Percentiles rank a stretch among this genome's conserved stretches.
Conservation (phyloP, 345 rosid genomes). For the Leavenworthia alabamica region DNA sequence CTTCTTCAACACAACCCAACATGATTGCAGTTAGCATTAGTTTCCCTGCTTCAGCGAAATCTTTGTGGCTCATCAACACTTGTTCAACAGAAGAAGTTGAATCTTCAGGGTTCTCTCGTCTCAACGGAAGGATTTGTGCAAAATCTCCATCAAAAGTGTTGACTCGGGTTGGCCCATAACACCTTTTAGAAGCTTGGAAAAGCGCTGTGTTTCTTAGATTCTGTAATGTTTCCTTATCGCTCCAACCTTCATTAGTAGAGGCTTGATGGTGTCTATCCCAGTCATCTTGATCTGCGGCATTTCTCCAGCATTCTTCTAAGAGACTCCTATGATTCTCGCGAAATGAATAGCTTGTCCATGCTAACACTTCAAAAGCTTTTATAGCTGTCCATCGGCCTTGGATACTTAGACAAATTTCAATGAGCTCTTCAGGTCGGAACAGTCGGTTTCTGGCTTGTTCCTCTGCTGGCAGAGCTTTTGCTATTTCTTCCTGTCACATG, state of each 20-base stretch:
- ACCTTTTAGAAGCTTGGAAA: slow-evolving; percentile 66
- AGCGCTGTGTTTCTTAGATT: slow-evolving; percentile 57
- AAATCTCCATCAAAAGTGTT: slow-evolving; percentile 63
- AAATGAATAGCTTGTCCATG: slow-evolving; percentile 80
- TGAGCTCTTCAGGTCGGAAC: slow-evolving; percentile 65
- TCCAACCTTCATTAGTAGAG: slow-evolving; percentile 65
- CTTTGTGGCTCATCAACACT: slow-evolving; percentile 75
- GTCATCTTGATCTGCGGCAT: slow-evolving; percentile 66
- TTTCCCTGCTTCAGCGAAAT: slow-evolving; percentile 80
- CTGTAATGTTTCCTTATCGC: slow-evolving; percentile 68
- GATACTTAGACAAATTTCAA: slow-evolving; percentile 54
- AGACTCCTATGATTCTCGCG: slow-evolving; percentile 61
- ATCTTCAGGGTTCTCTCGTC: slow-evolving; percentile 46
- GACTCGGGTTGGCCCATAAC: slow-evolving; percentile 56
- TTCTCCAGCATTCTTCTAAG: slow-evolving; percentile 86
- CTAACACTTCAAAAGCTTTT: slow-evolving; percentile 75
- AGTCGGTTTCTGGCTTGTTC: slow-evolving; percentile 38
- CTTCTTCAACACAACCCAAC: slow-evolving; percentile 51
- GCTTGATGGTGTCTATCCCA: slow-evolving; percentile 73
- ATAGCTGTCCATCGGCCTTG: slow-evolving; percentile 45
- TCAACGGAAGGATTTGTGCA: slow-evolving; percentile 56
- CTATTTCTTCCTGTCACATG: slow-evolving; percentile 59
- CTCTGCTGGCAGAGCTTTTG: slow-evolving; percentile 35
- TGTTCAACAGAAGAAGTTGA: slow-evolving; percentile 52
- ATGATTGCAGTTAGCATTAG: slow-evolving; percentile 72